Evolutionary conservation across 805 yeast genomes (phyloP).

Genomic region (Debaryomyces tyrocola): DNA sequence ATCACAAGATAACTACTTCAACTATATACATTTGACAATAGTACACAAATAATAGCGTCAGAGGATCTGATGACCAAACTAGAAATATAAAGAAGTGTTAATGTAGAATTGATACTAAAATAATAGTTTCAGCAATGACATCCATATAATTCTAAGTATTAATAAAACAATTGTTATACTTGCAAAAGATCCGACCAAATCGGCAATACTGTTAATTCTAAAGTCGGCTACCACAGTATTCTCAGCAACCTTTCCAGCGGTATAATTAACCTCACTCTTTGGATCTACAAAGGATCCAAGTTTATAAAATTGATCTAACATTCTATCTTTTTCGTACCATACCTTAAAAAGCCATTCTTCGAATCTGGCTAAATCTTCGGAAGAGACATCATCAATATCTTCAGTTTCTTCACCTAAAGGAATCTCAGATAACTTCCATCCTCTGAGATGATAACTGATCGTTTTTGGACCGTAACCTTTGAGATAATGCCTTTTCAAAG

Average conservation of each 20-base stretch:
- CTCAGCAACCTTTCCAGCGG: constrained; percentile 11
- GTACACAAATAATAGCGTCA: too few species aligned
- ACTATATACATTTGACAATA: too few species aligned
- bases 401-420: constrained; percentile 49
- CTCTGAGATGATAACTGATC: constrained; percentile 65
- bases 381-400: constrained; percentile 43
- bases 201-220: constrained; percentile 18
- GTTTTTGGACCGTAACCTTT: constrained; percentile 69
- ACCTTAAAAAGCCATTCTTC: constrained; percentile 70
- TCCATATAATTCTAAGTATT: constrained; percentile 9
- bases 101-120: not conserved
- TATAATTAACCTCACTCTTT: not conserved
- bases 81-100: not conserved
- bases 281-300: constrained; percentile 50
- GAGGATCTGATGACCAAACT: not conserved
- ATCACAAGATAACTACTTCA: too few species aligned
- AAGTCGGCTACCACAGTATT: constrained; percentile 24
- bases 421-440: constrained; percentile 56
- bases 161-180: constrained; percentile 6
- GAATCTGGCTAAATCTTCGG: constrained; percentile 50
- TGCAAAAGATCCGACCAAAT: constrained; percentile 12
- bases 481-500: constrained; percentile 62
- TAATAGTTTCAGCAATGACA: not conserved
- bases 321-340: constrained; percentile 78
- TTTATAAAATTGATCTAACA: constrained; percentile 61